Evolutionary conservation across 164 flowering plant genomes (phyloP), one percentile per base, ranked within the genome.

Genomic region (Paratinospora sagittata): DNA sequence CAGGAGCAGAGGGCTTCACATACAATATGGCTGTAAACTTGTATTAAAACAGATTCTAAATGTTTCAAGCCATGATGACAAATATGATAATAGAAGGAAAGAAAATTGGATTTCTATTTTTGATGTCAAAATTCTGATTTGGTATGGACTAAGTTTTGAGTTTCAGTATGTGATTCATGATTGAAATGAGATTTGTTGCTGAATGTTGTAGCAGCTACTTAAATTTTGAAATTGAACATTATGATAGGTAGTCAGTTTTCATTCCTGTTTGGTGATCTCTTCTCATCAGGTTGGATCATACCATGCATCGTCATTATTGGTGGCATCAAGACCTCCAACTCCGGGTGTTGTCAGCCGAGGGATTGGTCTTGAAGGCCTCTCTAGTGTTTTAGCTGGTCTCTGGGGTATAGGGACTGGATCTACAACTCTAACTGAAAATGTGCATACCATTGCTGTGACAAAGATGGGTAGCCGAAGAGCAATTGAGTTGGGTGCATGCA

Each of bases 371-470:
- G 99, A 95, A 85, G 99, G 99, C 37, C 76, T 95, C 74, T 83
- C 81, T 62, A 85, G 99, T 81, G 76, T 93, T 73, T 84, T 95
- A 78, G 99, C 98, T 73, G 98, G 96, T 78, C 81, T 95, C 1
- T 95, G 99, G 99, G 99, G 99, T 43, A 95, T 93, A n/a, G 99
- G 98, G 69, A 91, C 96, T 67, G 98, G 95, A 49, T 95, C 95
- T 27, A 82, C 98, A 13, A 90, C 96, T 57, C 83, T 95, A 67
- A 93, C 98, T 63, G 99, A 95, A 81, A 95, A 95, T 83, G 97
- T 95, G 70, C 99, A 95, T 78, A 95, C 99, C 4, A 89, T 95
- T 77, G 99, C 99, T 65, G 99, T 95, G 41, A 91, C 99, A 6
- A 95, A 92, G 85, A 88, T 95, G 95, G 99, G 99, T 75, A 95